Evolutionary conservation across 176 grass and related monocot species (phyloP).

Genomic region (Oryza longistaminata): DNA sequence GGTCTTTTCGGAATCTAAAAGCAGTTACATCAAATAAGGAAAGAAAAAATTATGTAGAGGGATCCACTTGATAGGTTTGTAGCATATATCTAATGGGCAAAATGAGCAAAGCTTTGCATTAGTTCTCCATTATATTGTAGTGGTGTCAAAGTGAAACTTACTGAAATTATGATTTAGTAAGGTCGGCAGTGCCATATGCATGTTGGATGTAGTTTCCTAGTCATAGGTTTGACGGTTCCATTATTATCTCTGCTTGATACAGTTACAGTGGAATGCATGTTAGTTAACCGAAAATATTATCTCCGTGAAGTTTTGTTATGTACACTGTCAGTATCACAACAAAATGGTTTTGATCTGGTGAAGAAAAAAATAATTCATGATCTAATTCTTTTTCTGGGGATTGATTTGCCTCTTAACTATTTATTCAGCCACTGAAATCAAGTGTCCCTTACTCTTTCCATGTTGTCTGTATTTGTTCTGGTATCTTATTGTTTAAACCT

Average conservation of each 20-base stretch:
- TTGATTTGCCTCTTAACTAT: background rate
- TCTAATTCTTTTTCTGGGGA: background rate
- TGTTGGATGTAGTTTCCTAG: background rate
- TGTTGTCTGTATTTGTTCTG: slow-evolving; percentile 10
- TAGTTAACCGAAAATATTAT: background rate
- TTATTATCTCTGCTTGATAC: slow-evolving; percentile 1
- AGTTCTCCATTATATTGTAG: slow-evolving; percentile 2
- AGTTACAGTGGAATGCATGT: slow-evolving; percentile 14
- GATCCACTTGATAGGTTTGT: slow-evolving; percentile 8
- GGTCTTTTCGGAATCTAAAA: background rate
- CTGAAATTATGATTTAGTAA: slow-evolving; percentile 11
- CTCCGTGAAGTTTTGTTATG: slow-evolving; percentile 16
- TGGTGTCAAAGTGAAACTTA: slow-evolving; percentile 1
- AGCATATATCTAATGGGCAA: background rate
- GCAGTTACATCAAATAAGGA: background rate
- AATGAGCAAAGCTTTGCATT: background rate
- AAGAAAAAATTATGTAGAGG: slow-evolving; percentile 14
- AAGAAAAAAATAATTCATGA: background rate
- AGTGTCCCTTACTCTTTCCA: background rate
- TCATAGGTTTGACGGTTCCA: background rate
- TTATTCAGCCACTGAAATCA: background rate
- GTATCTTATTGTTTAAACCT: background rate
- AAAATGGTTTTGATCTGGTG: slow-evolving; percentile 1
- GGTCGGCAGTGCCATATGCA: background rate
- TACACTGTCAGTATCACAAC: background rate